Base-by-base conservation (phyloP, 805 yeast species). In the Metschnikowia amazonensis region DNA sequence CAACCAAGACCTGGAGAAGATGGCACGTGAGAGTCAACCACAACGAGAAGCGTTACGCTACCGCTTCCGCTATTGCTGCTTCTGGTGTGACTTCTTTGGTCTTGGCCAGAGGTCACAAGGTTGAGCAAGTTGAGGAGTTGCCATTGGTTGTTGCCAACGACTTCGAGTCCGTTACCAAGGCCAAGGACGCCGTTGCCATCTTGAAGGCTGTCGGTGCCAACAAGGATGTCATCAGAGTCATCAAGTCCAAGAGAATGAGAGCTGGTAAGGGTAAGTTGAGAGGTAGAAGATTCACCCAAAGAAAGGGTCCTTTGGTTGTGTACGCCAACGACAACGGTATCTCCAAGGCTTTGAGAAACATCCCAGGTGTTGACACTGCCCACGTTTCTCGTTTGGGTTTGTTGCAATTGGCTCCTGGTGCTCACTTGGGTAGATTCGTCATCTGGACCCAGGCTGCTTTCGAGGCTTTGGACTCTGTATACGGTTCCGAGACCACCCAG, bases 11-110 rank as follows among this genome's bases (percentile, higher is more conserved):
- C 78, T 94, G 99, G 99, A 89, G 99, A 87, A 92, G 84, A 81
- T 94, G 99, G 99, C 95, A 94, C 89, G 95, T 94, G 70, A 94
- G 90, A 86, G 96, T 94, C 71, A 94, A 94, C 96, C 97, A 89
- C 79, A 92, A 92, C 89, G 96, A 94, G 82, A 92, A 92, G 86
- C 90, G 98, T 80, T 94, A 90, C 79, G 99, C 99, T 62, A 92
- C 98, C 65, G 98, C 97, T 70, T 92, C 99, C 63, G 99, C 98
- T 68, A 88, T 94, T 69, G 98, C 99, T 72, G 99, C 99, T 63
- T 81, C 98, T 59, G 95, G 95, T 69, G 96, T 94, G 64, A 94
- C 97, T 67, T 89, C 99, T 66, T 84, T 94, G 70, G 98, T 94
- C 62, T 81, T 92, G 67, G 99, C 99, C 72, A 94, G 99, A 83